These are phyloP conservation scores for Carex arenaria DNA, from an alignment of 202 grass and related monocot species.

Conservation along the genomic window DNA sequence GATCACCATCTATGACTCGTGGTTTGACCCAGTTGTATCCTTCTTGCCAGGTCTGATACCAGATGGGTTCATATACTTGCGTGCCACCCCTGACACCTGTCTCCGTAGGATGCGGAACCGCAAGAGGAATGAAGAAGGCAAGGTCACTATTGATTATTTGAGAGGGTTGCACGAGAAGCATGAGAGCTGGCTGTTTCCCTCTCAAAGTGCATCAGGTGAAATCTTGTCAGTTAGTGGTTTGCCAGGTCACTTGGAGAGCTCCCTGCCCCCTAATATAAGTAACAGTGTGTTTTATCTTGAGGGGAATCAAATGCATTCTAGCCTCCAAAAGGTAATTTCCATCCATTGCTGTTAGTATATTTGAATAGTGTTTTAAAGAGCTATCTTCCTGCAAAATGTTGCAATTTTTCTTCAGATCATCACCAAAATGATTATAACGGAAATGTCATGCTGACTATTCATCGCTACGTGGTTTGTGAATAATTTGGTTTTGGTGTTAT, in stretches of 20 bases:
- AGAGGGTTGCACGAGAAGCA: conserved; percentile 95
- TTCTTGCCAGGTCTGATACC: conserved; percentile 84
- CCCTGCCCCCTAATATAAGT: conserved; percentile 66
- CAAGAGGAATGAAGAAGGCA: conserved; percentile 83
- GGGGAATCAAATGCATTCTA: conserved; percentile 86
- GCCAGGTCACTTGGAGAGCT: conserved; percentile 46
- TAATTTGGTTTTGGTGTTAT: conserved; percentile 12
- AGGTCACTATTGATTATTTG: conserved; percentile 84
- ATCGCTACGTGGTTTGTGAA: not conserved
- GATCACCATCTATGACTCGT: conserved; percentile 96
- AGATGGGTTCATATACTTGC: conserved; percentile 94
- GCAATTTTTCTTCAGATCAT: too few relatives aligned
- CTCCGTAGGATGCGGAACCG: conserved; percentile 86
- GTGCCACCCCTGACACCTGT: conserved; percentile 89
- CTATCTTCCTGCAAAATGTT: not conserved
- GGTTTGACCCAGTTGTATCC: conserved; percentile 96
- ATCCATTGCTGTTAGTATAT: not conserved
- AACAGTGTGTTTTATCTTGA: conserved; percentile 82
- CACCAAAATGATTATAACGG: not conserved
- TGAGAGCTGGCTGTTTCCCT: conserved; percentile 87
- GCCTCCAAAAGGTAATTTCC: conserved; percentile 73
- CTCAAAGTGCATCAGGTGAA: conserved; percentile 38
- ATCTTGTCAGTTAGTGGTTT: conserved; percentile 71
- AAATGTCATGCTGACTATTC: not conserved
- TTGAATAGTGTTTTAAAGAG: not conserved